Evolutionary conservation across 2,329 filamentous ascomycete genomes (phyloP).

Genomic region (Aschersonia sp.): DNA sequence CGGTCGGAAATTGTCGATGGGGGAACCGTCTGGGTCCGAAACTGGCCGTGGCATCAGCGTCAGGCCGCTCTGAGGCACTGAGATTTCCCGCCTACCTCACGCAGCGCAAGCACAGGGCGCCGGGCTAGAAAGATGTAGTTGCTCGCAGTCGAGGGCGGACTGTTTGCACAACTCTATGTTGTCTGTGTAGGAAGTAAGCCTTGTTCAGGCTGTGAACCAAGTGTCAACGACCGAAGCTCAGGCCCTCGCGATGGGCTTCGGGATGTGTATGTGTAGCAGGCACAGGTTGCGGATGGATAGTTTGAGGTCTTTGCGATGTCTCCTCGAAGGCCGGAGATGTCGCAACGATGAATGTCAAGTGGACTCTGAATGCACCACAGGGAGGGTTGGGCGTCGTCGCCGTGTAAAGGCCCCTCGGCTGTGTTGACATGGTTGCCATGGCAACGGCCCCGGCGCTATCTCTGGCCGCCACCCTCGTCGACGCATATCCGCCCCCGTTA

Average conservation of each 20-base stretch:
- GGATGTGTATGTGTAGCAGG: constrained; percentile 3
- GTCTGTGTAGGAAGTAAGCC: constrained; percentile 11
- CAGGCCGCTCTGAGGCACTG: background rate
- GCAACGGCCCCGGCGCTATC: constrained; percentile 11
- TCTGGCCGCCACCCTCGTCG: background rate
- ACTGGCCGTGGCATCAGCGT: constrained; percentile 13
- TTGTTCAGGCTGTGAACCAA: constrained; percentile 16
- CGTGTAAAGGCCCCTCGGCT: constrained; percentile 10
- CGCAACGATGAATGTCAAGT: constrained; percentile 3
- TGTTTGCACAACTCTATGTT: constrained; percentile 10
- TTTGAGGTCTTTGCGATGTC: background rate
- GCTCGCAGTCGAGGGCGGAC: constrained; percentile 35
- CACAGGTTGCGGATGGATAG: constrained; percentile 2
- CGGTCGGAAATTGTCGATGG: constrained; percentile 35
- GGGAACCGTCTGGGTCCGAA: constrained; percentile 33
- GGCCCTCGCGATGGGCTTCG: constrained; percentile 3
- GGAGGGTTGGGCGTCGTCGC: constrained; percentile 7
- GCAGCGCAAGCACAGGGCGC: constrained; percentile 71
- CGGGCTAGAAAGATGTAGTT: constrained; percentile 42
- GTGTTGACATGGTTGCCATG: constrained; percentile 19
- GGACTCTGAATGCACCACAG: background rate
- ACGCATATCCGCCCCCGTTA: background rate
- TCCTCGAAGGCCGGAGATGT: constrained; percentile 2
- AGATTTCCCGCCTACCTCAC: constrained; percentile 45
- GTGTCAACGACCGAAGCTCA: constrained; percentile 8